phyloP scores from a whole-genome alignment of 192 early-diverging fungal genomes.

The Podila epicladia region DNA sequence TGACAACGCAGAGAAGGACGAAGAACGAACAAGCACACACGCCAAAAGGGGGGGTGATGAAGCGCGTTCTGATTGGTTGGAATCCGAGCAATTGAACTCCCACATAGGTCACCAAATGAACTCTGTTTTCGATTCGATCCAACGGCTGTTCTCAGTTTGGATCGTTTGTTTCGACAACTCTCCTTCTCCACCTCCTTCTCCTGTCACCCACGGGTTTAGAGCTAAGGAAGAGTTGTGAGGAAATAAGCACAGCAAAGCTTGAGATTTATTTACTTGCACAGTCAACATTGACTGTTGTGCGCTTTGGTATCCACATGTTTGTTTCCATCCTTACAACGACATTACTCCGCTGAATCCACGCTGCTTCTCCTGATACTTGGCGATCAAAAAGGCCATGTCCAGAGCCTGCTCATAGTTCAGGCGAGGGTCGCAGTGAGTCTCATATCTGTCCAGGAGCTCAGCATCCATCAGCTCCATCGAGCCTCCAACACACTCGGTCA shows the following conservation, averaged over 20 bases:
- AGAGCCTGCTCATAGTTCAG: slow-evolving; percentile 96
- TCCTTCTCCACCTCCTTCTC: too few species aligned
- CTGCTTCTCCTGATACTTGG: slow-evolving; percentile 79
- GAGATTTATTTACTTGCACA: too few species aligned
- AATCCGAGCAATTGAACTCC: too few species aligned
- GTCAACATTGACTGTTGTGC: not conserved
- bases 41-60: slow-evolving; percentile 25
- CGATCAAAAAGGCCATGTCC: slow-evolving; percentile 95
- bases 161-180: too few species aligned
- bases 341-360: slow-evolving; percentile 45
- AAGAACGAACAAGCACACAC: not conserved
- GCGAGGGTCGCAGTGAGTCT: slow-evolving; percentile 94
- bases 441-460: slow-evolving; percentile 91
- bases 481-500: slow-evolving; percentile 95
- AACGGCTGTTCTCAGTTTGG: too few species aligned
- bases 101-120: too few species aligned
- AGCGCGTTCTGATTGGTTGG: slow-evolving; percentile 43
- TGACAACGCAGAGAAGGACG: not conserved
- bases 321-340: not conserved
- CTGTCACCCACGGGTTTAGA: too few species aligned
- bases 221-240: too few species aligned
- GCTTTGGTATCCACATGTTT: not conserved
- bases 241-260: too few species aligned
- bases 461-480: slow-evolving; percentile 87
- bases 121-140: too few species aligned